Evolutionary conservation across 2,329 filamentous ascomycete genomes (phyloP), one percentile per base, ranked within the genome.

Genomic region (Penicillium sp.): DNA sequence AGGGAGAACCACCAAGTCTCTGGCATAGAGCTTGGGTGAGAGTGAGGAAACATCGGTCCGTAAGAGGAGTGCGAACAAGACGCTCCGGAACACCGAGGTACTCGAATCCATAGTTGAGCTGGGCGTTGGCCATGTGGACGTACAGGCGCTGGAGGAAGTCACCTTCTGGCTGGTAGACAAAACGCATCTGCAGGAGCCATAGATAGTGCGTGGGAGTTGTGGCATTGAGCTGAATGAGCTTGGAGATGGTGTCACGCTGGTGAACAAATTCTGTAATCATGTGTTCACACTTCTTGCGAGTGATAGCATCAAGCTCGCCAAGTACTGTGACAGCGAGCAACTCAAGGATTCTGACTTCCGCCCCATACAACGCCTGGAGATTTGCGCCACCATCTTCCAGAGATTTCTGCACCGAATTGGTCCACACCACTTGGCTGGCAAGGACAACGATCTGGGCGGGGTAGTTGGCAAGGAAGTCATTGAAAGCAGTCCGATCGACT

Each of bases 231-330:
- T 87, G 81, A 43, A 92, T 82, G 24, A 99, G 83, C 71, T 90
- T 95, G 66, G 92, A 88, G 58, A 97, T 94, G 16, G 88, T 84
- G 71, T 99, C 94, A 55, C 94, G 88, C 72, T 99, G 95, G 69
- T 99, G 94, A 13, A 99, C 94, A 68, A 94, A 97, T 70, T 99
- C 95, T 0, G 95, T 99, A 67, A 99, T 99, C 60, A 99, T 82
- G 73, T 96, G 92, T 71, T 99, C 94, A 73, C 92, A 99, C 77
- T 96, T 96, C 80, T 96, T 96, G 56, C 94, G 84, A 67, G 89
- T 84, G 44, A 96, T 88, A 6, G 90, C 79, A 60, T 92, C 88
- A 20, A 99, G 82, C 65, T 99, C 92, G 35, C 89, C 90, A 14
- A 99, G 80, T 11, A 99, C 94, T 2, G 90, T 92, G 35, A 89